phyloP scores from a whole-genome alignment of 2,329 filamentous ascomycete genomes.

The Neurospora crassa region DNA sequence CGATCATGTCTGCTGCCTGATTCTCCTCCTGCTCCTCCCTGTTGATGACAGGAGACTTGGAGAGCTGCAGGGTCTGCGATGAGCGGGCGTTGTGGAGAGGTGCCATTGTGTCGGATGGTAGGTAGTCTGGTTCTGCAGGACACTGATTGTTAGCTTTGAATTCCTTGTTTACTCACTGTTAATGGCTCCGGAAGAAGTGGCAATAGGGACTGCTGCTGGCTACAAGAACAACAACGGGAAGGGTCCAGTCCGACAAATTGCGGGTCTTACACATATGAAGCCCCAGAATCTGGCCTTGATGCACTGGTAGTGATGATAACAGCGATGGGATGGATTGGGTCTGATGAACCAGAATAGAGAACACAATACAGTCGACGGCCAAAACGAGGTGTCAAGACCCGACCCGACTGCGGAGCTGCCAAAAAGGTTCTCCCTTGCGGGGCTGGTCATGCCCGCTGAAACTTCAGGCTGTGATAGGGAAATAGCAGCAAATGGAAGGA shows the following conservation, averaged over 20 bases:
- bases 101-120: not conserved
- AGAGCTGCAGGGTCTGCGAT: not conserved
- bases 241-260: not conserved
- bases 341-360: not conserved
- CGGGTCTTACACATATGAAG: not conserved
- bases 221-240: not conserved
- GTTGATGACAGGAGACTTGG: no score
- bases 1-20: no score
- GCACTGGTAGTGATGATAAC: not conserved
- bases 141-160: not conserved
- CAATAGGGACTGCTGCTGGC: not conserved
- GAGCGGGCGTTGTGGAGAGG: not conserved
- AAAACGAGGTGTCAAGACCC: not conserved
- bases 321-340: not conserved
- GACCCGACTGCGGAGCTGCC: not conserved
- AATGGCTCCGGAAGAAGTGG: not conserved
- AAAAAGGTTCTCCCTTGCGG: not conserved
- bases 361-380: not conserved
- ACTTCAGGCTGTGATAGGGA: not conserved
- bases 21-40: no score
- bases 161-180: not conserved
- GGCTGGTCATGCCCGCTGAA: not conserved
- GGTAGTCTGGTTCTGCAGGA: not conserved
- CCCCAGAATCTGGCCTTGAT: not conserved
- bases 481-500: not conserved